phyloP scores from a whole-genome alignment of 768 basidiomycete genomes.

The Leccinum uliginosum region DNA sequence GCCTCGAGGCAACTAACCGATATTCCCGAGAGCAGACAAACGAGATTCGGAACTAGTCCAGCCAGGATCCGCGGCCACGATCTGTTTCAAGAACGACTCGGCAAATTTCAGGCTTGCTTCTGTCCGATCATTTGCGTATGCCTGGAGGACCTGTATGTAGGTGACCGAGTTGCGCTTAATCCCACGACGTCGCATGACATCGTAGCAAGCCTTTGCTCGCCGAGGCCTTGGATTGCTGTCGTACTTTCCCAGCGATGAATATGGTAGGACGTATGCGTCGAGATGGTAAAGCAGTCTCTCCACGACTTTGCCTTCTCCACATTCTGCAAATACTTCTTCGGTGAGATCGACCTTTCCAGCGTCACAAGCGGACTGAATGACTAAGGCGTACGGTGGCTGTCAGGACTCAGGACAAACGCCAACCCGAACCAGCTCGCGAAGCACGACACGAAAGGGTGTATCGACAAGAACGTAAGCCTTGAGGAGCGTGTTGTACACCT shows the following conservation, averaged over 20 bases:
- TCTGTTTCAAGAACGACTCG: slow-evolving; percentile 55
- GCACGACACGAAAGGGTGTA: slow-evolving; percentile 65
- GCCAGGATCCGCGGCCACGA: slow-evolving; percentile 37
- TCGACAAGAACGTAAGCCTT: slow-evolving; percentile 82
- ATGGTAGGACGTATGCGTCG: slow-evolving; percentile 61
- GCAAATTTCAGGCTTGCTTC: slow-evolving; percentile 55
- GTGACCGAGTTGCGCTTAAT: slow-evolving; percentile 67
- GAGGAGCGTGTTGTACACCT: slow-evolving; percentile 72
- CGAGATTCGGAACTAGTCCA: slow-evolving; percentile 42
- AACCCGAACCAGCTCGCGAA: slow-evolving; percentile 47
- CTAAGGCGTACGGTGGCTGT: slow-evolving; percentile 57
- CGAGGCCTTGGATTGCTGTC: slow-evolving; percentile 42
- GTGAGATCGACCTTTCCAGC: slow-evolving; percentile 61
- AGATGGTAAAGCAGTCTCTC: slow-evolving; percentile 38
- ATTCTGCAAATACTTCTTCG: slow-evolving; percentile 64
- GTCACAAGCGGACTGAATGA: slow-evolving; percentile 82
- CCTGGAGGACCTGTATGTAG: slow-evolving; percentile 60
- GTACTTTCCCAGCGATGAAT: slow-evolving; percentile 70
- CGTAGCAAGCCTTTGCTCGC: slow-evolving; percentile 63
- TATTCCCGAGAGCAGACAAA: slow-evolving; percentile 42
- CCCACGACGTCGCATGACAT: slow-evolving; percentile 63
- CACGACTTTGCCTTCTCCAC: slow-evolving; percentile 36
- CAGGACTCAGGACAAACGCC: slow-evolving; percentile 60
- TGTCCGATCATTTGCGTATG: slow-evolving; percentile 50
- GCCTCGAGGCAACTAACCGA: too few species aligned